Conservation (phyloP, 768 basidiomycete species). For the Coprinopsis sp. region DNA sequence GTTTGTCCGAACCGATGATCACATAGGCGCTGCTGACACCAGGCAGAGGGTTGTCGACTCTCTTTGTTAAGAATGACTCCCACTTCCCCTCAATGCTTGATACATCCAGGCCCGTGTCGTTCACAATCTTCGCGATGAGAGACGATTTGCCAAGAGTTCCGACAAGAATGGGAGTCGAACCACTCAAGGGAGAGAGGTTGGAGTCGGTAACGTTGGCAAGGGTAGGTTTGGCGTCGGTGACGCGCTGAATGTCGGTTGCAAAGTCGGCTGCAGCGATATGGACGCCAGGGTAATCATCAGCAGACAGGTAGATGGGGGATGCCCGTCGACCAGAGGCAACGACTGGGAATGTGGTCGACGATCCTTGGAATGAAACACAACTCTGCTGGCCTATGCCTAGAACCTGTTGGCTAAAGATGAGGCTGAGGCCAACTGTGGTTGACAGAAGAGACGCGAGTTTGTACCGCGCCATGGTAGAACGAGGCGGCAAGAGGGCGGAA, state of each 20-base stretch:
- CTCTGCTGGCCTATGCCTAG: constrained; percentile 44
- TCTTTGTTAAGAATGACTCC: constrained; percentile 55
- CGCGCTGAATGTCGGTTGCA: constrained; percentile 53
- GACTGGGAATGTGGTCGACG: constrained; percentile 36
- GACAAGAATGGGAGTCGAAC: constrained; percentile 48
- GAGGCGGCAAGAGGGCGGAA: no score
- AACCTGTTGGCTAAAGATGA: constrained; percentile 14
- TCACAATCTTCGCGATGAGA: constrained; percentile 48
- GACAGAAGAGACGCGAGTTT: no score
- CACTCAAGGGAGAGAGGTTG: constrained; percentile 17
- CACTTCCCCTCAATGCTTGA: constrained; percentile 58
- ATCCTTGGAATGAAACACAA: constrained; percentile 42
- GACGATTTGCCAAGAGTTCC: constrained; percentile 60
- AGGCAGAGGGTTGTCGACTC: constrained; percentile 51
- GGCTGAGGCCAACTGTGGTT: background rate
- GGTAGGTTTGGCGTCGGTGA: constrained; percentile 48
- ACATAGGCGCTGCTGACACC: constrained; percentile 60
- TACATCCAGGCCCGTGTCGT: constrained; percentile 49
- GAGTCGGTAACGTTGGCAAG: constrained; percentile 45
- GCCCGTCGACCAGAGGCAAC: constrained; percentile 38
- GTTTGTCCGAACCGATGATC: constrained; percentile 63
- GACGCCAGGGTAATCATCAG: constrained; percentile 61
- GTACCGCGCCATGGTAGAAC: no score
- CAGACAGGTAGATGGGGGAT: constrained; percentile 44
- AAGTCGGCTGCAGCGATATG: constrained; percentile 59